Base-by-base conservation (phyloP, 2,329 filamentous ascomycete genomes). In the Pleomassaria siparia region DNA sequence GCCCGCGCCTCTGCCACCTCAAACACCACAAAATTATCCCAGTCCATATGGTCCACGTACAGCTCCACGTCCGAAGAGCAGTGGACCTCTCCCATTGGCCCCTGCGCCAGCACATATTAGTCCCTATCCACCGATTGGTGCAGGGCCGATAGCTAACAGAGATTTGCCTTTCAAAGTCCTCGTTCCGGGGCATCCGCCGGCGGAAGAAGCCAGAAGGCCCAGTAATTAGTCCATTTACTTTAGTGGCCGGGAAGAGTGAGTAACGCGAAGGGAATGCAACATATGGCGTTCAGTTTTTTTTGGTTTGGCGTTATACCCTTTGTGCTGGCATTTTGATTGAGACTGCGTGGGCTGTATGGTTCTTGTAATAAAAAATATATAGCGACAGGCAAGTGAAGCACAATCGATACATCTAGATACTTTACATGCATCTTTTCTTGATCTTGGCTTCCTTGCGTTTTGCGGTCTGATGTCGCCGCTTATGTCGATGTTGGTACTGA, bases 31-130 rank as follows among this genome's bases (percentile, higher is more conserved):
- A 15, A 30, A 40, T 12, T 68, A 67, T 42, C 59, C 62, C 4
- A 63, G 58, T 24, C 65, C 66, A 15, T 69, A 64, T 37, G 63
- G 64, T 6, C 63, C 64, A 11, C 59, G 63, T 15, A 51, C 53
- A 8, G 54, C 53, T 2, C 48, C 58, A 15, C 52, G 59, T 11
- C 58, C 62, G 7, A 62, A 58, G 40, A 62, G 56, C 29, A 61
- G 53, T 29, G 60, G 56, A 8, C 65, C 64, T 21, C 60, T 57
- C 3, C 54, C 59, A 4, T 43, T 69, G 18, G 65, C 65, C 8
- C 66, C 67, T 20, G 67, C 66, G 22, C 65, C 64, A 9, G 49
- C 58, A 30, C 61, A 64, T 49, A 55, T 58, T 11, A 62, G 58
- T 29, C 58, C 64, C 4, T 66, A 64, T 29, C 59, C 63, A 3